Base-by-base conservation (phyloP, 2,329 filamentous ascomycete species). In the Teratosphaeria destructans region DNA sequence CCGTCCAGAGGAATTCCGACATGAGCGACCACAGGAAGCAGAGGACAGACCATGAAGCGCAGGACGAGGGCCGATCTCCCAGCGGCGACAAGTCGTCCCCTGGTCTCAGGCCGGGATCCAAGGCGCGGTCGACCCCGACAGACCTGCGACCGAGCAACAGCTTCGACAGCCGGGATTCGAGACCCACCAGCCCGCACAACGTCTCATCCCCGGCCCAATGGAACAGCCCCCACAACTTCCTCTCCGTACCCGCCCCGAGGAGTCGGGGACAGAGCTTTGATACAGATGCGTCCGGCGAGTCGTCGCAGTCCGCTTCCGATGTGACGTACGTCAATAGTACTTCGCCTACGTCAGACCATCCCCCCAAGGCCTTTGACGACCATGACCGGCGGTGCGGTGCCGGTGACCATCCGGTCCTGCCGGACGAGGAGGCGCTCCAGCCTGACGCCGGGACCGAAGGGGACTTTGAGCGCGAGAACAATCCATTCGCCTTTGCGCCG, bases 401-500 rank as follows among this genome's bases (percentile, higher is more conserved):
- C n/a, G 72, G 75, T 19, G 73, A 78, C 63, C 69, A 74, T 60
- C 78, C 78, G 54, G 71, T 90, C 43, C 81, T 85, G 67, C 83
- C 82, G 53, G 85, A 89, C 63, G 75, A 82, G 53, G 82, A 86
- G 63, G 90, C 90, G 0, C 76, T 96, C 62, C 84, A 80, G 56
- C 88, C 90, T 0, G 90, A 95, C 70, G 86, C 85, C 1, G 86
- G 86, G 6, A 88, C 85, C 57, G 88, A 92, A 71, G 79, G 76
- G 19, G 89, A 93, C 63, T 96, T 95, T 67, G 67, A 83, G 52
- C 81, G 93, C 11, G 81, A 86, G 5, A 79, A 90, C 71, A 95
- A 94, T 71, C 87, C 87, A 0, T 96, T 96, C 69, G 91, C 90
- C 16, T 96, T 90, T 71, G 84, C 85, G 1, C 86, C 86, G 11